Conservation (phyloP, 169 alveolate species). For the Perkinsus olseni region DNA sequence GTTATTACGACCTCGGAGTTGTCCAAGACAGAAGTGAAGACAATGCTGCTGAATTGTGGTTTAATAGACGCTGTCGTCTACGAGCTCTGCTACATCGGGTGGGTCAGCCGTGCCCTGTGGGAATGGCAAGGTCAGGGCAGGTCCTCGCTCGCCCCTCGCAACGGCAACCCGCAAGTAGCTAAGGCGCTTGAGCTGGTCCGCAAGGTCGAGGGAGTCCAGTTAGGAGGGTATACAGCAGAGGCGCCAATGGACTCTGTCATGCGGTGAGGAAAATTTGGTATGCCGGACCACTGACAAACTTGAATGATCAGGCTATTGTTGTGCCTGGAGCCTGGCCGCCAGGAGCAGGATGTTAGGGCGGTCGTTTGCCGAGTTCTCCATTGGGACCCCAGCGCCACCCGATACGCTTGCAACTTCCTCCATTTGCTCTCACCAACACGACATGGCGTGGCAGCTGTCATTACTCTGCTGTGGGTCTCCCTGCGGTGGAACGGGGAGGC, state of each 20-base stretch:
- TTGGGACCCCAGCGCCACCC: neutral
- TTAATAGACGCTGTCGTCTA: neutral
- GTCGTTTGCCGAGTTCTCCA: neutral
- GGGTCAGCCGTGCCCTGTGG: neutral
- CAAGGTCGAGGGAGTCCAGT: neutral
- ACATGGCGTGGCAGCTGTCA: neutral
- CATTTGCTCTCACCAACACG: neutral
- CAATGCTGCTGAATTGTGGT: neutral
- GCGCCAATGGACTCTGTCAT: neutral
- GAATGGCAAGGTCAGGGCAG: neutral
- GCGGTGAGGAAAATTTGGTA: neutral
- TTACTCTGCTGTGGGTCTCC: neutral
- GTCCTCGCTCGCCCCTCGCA: neutral
- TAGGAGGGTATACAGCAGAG: neutral
- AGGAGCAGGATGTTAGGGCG: neutral
- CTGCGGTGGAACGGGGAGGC: neutral
- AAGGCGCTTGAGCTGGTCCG: neutral
- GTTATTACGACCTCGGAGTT: neutral
- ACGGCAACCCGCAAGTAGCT: neutral
- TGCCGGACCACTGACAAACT: neutral
- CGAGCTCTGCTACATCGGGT: neutral
- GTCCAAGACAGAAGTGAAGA: neutral
- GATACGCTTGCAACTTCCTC: neutral
- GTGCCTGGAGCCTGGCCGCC: neutral
- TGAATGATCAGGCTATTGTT: neutral